Conservation (phyloP, 352 stramenopile species). For the Phytophthora lateralis region DNA sequence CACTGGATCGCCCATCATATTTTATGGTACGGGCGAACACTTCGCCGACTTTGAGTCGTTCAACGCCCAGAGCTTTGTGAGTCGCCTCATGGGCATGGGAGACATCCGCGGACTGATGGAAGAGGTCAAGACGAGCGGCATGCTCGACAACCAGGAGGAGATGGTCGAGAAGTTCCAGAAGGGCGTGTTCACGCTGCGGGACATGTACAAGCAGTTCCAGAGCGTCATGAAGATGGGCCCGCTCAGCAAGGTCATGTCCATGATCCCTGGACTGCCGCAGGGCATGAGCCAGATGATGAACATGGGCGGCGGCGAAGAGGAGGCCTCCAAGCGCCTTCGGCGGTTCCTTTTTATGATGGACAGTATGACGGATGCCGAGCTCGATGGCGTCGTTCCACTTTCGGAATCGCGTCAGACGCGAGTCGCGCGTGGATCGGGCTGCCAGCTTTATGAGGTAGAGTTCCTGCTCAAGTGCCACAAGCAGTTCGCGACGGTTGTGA, state of each 20-base stretch:
- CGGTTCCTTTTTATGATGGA: conserved; percentile 99
- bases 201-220: conserved; percentile 99
- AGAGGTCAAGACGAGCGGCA: conserved; percentile 92
- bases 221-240: conserved; percentile 98
- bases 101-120: conserved; percentile 97
- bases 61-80: conserved; percentile 97
- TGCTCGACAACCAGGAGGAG: conserved; percentile 95
- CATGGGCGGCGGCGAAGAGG: conserved; percentile 91
- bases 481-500: conserved; percentile 94
- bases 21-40: conserved; percentile 97
- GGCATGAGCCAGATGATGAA: conserved; percentile 92
- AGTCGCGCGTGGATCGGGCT: conserved; percentile 93
- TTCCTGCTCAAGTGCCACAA: conserved; percentile 97
- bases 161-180: conserved; percentile 97
- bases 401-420: conserved; percentile 76
- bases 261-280: conserved; percentile 96
- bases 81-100: conserved; percentile 97
- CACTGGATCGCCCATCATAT: conserved; percentile 98
- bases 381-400: conserved; percentile 92
- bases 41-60: conserved; percentile 99
- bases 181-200: conserved; percentile 96
- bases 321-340: conserved; percentile 93
- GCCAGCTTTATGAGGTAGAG: conserved; percentile 85
- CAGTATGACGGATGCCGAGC: conserved; percentile 96
- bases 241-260: conserved; percentile 98